Conservation (phyloP, 208 protist species). For the Wallacemonas sp. region DNA sequence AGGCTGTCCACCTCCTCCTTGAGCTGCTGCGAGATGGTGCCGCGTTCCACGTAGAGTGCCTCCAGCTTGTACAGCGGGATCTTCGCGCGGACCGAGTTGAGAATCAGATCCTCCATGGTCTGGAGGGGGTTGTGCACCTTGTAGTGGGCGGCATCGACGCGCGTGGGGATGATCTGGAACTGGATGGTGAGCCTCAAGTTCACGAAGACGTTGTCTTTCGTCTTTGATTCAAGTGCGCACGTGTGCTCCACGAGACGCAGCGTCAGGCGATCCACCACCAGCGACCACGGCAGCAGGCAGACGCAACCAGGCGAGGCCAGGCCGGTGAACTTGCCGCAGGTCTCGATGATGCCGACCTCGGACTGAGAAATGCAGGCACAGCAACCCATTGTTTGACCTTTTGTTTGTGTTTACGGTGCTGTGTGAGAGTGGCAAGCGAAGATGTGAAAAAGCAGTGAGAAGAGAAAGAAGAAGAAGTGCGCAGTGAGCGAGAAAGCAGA, state of each 20-base stretch:
- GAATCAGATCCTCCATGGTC: slow-evolving; percentile 60
- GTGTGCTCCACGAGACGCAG: slow-evolving; percentile 46
- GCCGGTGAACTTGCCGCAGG: slow-evolving; percentile 51
- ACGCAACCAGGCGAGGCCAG: slow-evolving; percentile 52
- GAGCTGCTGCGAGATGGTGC: slow-evolving; percentile 73
- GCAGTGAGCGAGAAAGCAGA: slow-evolving; percentile 2
- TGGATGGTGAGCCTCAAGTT: slow-evolving; percentile 47
- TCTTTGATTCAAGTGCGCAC: slow-evolving; percentile 60
- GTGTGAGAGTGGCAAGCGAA: neutral
- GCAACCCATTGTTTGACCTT: slow-evolving; percentile 24
- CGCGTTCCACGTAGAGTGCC: slow-evolving; percentile 69
- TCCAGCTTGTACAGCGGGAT: slow-evolving; percentile 81
- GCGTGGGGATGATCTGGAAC: slow-evolving; percentile 44
- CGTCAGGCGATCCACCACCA: slow-evolving; percentile 27
- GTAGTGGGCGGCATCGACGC: slow-evolving; percentile 48
- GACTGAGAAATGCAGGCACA: slow-evolving; percentile 54
- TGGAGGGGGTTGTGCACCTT: slow-evolving; percentile 28
- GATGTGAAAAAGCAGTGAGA: neutral
- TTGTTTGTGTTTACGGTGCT: neutral
- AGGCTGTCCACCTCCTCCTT: slow-evolving; percentile 58
- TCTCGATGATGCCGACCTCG: slow-evolving; percentile 59
- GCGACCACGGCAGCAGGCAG: slow-evolving; percentile 48
- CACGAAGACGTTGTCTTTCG: slow-evolving; percentile 90
- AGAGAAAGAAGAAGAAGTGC: neutral
- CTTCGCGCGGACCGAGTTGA: slow-evolving; percentile 67